phyloP scores from a whole-genome alignment of 345 rosid genomes.

The Pistacia atlantica region DNA sequence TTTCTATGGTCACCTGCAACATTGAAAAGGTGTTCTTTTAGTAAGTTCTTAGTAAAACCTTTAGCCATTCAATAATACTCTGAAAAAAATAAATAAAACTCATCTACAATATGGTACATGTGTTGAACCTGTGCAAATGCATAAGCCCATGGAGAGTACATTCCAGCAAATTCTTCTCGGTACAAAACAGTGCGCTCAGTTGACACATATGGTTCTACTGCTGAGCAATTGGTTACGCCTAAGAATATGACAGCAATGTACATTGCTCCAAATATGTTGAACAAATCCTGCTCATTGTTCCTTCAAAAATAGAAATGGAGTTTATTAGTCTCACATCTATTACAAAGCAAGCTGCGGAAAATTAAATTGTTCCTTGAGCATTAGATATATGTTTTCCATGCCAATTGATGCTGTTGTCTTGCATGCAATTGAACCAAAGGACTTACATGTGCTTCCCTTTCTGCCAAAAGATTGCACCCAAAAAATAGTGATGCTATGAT shows the following conservation, averaged over 20 bases:
- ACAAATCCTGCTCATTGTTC: conserved; percentile 16
- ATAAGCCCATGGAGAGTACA: conserved; percentile 24
- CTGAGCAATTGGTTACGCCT: conserved; percentile 7
- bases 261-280: conserved; percentile 12
- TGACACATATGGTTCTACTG: neutral
- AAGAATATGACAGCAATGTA: conserved; percentile 4
- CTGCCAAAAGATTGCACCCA: conserved; percentile 37
- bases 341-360: neutral
- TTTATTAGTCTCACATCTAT: neutral
- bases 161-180: conserved; percentile 20
- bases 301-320: neutral
- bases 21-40: neutral
- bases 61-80: neutral
- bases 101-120: too few relatives aligned
- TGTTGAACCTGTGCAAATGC: conserved; percentile 18
- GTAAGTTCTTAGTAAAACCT: neutral
- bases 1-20: conserved; percentile 26
- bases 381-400: too few relatives aligned
- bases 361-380: too few relatives aligned
- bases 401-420: neutral
- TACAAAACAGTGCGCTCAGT: conserved; percentile 23
- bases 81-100: neutral
- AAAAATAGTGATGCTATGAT: conserved; percentile 24
- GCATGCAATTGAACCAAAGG: neutral
- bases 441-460: conserved; percentile 30